These are phyloP conservation scores for Gigaspora rosea DNA, from an alignment of 192 early-diverging fungal species.

Conservation along the genomic window DNA sequence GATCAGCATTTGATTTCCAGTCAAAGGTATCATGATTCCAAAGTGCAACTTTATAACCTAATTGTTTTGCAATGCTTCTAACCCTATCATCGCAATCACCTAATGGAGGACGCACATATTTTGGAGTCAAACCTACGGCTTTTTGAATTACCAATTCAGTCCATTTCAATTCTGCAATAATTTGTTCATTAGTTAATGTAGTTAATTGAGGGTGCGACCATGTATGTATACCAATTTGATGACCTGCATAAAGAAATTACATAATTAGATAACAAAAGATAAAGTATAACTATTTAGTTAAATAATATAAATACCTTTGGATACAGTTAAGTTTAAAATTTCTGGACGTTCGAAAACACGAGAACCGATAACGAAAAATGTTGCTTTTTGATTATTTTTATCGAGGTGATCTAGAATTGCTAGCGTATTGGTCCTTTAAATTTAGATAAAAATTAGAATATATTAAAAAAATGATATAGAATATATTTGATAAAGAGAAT, in stretches of 20 bases:
- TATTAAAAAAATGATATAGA: background rate
- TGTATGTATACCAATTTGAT: slow-evolving; percentile 58
- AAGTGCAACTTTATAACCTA: slow-evolving; percentile 51
- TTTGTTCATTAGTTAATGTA: slow-evolving; percentile 58
- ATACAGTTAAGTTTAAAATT: slow-evolving; percentile 36
- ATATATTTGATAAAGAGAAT: background rate
- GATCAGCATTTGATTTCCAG: background rate
- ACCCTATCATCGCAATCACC: slow-evolving; percentile 76
- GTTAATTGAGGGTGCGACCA: slow-evolving; percentile 63
- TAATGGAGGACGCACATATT: slow-evolving; percentile 55
- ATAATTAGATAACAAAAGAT: no score
- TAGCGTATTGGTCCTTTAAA: slow-evolving; percentile 18
- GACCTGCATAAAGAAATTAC: background rate
- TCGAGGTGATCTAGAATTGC: slow-evolving; percentile 48
- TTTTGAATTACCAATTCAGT: slow-evolving; percentile 54
- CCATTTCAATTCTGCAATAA: slow-evolving; percentile 64
- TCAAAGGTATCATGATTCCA: slow-evolving; percentile 36
- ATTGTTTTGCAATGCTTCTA: slow-evolving; percentile 56
- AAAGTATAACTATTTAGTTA: no score
- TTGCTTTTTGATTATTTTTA: slow-evolving; percentile 39
- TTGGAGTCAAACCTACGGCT: slow-evolving; percentile 48
- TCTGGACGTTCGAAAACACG: slow-evolving; percentile 45
- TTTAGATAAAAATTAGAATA: background rate
- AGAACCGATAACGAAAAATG: slow-evolving; percentile 52
- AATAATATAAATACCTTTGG: slow-evolving; percentile 24